A percentile compares a stretch with the other conserved stretches of the same genome.
Evolutionary conservation across 495 filamentous ascomycete species (phyloP).

Genomic region (Penicillium arizonense): DNA sequence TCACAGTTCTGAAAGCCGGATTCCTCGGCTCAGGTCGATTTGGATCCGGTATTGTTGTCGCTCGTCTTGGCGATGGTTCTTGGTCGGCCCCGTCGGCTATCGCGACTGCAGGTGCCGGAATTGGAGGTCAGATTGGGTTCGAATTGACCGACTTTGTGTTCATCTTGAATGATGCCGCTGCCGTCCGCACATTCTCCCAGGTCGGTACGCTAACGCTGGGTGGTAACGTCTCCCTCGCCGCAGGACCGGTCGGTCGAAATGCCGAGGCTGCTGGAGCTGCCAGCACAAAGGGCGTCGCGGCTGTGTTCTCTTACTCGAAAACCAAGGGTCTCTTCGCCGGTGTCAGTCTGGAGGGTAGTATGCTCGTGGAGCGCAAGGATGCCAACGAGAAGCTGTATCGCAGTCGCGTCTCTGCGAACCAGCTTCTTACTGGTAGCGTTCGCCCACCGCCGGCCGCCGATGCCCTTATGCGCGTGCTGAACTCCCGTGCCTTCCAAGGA

Average conservation of each 20-base stretch:
- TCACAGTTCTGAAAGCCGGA: constrained; percentile 94
- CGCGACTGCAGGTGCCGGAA: constrained; percentile 83
- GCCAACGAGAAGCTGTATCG: constrained; percentile 97
- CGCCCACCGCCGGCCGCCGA: constrained; percentile 78
- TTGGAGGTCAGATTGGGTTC: constrained; percentile 96
- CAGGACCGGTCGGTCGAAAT: constrained; percentile 90
- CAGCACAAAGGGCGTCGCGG: constrained; percentile 83
- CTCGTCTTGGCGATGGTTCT: constrained; percentile 82
- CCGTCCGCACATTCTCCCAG: constrained; percentile 94
- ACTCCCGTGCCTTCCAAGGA: constrained; percentile 78
- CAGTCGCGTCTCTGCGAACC: constrained; percentile 70
- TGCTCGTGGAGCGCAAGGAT: constrained; percentile 88
- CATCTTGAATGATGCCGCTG: constrained; percentile 89
- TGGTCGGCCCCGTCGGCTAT: constrained; percentile 97
- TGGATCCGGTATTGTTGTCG: constrained; percentile 91
- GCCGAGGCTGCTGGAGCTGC: constrained; percentile 95
- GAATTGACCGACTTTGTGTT: constrained; percentile 99
- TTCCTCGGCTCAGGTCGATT: constrained; percentile 92
- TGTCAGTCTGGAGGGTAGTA: constrained; percentile 88
- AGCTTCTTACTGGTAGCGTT: constrained; percentile 76
- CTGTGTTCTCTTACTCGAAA: constrained; percentile 93
- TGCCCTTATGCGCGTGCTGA: constrained; percentile 79
- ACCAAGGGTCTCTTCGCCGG: constrained; percentile 97
- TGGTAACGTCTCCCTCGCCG: constrained; percentile 94
- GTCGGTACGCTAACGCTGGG: constrained; percentile 86